Conservation (phyloP, 2,329 filamentous ascomycete genomes). For the Fusarium longipes region DNA sequence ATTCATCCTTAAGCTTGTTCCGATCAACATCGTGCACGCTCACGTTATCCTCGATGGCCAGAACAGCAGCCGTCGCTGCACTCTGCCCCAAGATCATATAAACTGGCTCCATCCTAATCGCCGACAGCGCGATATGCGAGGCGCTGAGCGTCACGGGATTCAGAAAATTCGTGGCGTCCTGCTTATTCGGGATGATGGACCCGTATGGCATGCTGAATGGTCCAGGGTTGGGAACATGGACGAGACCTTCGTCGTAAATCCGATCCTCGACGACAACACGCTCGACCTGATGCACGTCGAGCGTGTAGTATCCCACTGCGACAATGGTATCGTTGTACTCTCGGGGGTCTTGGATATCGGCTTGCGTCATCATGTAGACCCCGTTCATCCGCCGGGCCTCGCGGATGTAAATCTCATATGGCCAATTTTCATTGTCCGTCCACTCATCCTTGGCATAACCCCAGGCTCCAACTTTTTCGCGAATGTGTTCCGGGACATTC, state of each 20-base stretch:
- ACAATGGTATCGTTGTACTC: constrained; percentile 12
- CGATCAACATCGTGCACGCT: constrained; percentile 26
- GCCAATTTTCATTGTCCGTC: constrained; percentile 20
- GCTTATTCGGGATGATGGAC: constrained; percentile 2
- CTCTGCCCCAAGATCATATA: constrained; percentile 38
- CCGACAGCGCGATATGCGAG: constrained; percentile 21
- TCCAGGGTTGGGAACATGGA: constrained; percentile 15
- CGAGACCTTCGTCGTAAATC: constrained; percentile 23
- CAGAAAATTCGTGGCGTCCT: constrained; percentile 26
- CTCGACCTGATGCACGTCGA: constrained; percentile 30
- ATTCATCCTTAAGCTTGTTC: background rate
- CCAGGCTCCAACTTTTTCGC: background rate
- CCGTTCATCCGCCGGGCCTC: constrained; percentile 31
- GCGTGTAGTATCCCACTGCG: constrained; percentile 25
- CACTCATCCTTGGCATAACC: constrained; percentile 34
- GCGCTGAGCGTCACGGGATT: constrained; percentile 32
- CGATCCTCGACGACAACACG: constrained; percentile 18
- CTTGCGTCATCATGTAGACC: constrained; percentile 26
- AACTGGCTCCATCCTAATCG: constrained; percentile 32
- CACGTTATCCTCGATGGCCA: constrained; percentile 30
- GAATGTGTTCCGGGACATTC: constrained; percentile 6
- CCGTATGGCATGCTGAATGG: constrained; percentile 25
- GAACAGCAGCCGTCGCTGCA: constrained; percentile 21
- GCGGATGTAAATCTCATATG: constrained; percentile 29
- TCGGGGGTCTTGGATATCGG: constrained; percentile 17